Evolutionary conservation across 371 early-diverging fungal species (phyloP), one percentile per base, ranked within the genome.

Genomic region (Encephalitozoon intestinalis): DNA sequence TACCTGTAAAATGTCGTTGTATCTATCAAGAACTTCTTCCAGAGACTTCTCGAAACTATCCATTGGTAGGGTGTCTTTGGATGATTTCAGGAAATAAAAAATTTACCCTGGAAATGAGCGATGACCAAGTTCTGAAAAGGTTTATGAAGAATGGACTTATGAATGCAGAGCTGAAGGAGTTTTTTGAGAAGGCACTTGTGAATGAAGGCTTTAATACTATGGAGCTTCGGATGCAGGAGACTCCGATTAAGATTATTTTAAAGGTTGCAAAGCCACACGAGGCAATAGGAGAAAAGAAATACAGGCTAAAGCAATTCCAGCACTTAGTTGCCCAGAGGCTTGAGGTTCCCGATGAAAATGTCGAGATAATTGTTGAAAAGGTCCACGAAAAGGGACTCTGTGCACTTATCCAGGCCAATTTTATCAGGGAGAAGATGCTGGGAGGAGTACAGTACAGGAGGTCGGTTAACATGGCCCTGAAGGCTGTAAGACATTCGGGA

Each of bases 341-440:
- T 90, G 90, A 90, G 88, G 92, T 96, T 89, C 90, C 94, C 81
- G 94, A 94, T 82, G 91, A 90, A 88, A 90, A 93, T 79, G 93
- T 97, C 63, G 94, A 94, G 88, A 90, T 99, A 64, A 93, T 93
- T 86, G 93, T 96, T 83, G 97, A 99, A 87, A 92, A 92, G 89
- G 94, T 99, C 79, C 88, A 90, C 82, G 90, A 92, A 88, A 93
- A 94, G 81, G 96, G 96, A 89, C 90, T 99, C 76, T 93, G 92
- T 88, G 96, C 99, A 83, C 90, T 94, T 84, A 94, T 94, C 73
- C 97, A 99, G 89, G 93, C 94, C 87, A 96, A 97, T 87, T 90
- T 91, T 80, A 91, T 99, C 87, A 90, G 90, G 86, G 92, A 89
- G 91, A 96, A 96, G 90, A 90, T 99, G 54, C 88, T 94, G 73